These are phyloP conservation scores for Penicillium sp. DNA, from an alignment of 2,329 filamentous ascomycete genomes.

Conservation along the genomic window DNA sequence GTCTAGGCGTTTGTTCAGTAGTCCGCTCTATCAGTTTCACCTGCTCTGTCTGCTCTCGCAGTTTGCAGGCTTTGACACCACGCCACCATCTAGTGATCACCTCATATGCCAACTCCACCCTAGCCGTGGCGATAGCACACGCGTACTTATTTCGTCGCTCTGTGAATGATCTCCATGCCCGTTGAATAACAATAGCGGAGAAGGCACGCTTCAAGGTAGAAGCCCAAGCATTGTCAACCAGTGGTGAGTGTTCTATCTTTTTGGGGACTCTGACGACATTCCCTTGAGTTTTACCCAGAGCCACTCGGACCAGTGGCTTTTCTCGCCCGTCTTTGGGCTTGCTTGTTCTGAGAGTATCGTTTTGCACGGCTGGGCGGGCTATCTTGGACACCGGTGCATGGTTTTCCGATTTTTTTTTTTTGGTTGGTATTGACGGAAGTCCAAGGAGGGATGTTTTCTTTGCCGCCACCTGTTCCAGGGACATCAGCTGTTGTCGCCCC, in stretches of 20 bases:
- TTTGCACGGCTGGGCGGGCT: neutral
- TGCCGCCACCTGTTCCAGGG: conserved; percentile 56
- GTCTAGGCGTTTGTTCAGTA: neutral
- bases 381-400: neutral
- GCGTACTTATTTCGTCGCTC: conserved; percentile 18
- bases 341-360: neutral
- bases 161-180: conserved; percentile 46
- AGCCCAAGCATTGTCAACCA: conserved; percentile 59
- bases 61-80: conserved; percentile 17
- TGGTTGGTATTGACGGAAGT: conserved; percentile 17
- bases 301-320: neutral
- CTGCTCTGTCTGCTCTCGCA: conserved; percentile 5
- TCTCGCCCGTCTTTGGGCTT: neutral
- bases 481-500: conserved; percentile 45
- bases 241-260: conserved; percentile 13
- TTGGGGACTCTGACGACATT: conserved; percentile 4
- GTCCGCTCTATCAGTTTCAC: neutral
- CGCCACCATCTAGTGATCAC: conserved; percentile 39
- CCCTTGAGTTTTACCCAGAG: conserved; percentile 14
- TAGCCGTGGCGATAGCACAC: conserved; percentile 36
- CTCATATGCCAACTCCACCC: conserved; percentile 39
- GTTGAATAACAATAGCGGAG: conserved; percentile 55
- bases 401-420: conserved; percentile 7
- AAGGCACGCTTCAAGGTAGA: conserved; percentile 49
- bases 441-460: conserved; percentile 62